Conservation (phyloP, 768 basidiomycete species). For the Tulasnella sp. region DNA sequence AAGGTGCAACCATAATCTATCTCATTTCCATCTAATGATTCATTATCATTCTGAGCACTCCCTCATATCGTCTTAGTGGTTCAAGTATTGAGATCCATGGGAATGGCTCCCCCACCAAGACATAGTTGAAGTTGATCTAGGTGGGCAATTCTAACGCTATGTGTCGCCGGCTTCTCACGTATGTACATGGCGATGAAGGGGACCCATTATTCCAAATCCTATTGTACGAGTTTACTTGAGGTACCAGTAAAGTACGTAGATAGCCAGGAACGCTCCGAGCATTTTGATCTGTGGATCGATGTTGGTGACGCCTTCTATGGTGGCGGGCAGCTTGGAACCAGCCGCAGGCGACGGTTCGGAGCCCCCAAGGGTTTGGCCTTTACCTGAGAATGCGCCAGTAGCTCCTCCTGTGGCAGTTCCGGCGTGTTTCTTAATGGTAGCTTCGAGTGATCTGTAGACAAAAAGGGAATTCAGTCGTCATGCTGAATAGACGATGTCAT, state of each 20-base stretch:
- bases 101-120: too few species aligned
- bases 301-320: slow-evolving; percentile 32
- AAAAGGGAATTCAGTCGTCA: neutral
- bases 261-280: slow-evolving; percentile 48
- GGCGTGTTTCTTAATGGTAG: slow-evolving; percentile 45
- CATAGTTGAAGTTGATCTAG: too few species aligned
- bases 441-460: slow-evolving; percentile 46
- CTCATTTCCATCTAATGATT: too few species aligned
- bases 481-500: neutral
- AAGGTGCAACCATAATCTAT: too few species aligned
- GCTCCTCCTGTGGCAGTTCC: slow-evolving; percentile 29
- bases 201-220: too few species aligned
- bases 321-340: slow-evolving; percentile 30
- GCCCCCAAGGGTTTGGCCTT: slow-evolving; percentile 63
- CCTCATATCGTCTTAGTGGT: too few species aligned
- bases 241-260: slow-evolving; percentile 50
- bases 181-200: too few species aligned
- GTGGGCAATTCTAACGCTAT: too few species aligned
- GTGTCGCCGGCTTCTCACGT: too few species aligned
- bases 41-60: too few species aligned
- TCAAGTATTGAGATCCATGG: too few species aligned
- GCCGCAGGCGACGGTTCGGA: slow-evolving; percentile 23
- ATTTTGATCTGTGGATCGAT: slow-evolving; percentile 61
- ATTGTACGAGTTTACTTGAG: slow-evolving; percentile 19
- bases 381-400: slow-evolving; percentile 56